Conservation (phyloP, 169 alveolate genomes). For the Plasmodium inui region DNA sequence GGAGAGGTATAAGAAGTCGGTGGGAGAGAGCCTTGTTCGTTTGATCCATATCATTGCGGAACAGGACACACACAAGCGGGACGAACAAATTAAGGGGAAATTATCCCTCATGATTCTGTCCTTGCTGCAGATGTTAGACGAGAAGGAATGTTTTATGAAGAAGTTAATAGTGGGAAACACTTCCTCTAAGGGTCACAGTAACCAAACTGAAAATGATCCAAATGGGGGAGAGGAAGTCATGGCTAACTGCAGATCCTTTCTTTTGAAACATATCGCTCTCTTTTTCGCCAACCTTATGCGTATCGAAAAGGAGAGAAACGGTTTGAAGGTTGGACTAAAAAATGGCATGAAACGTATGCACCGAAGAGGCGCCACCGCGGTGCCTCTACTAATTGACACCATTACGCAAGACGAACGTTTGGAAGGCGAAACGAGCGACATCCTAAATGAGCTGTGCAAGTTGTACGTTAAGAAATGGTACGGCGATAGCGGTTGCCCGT, state of each 20-base stretch:
- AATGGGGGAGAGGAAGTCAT: background rate
- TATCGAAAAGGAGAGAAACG: background rate
- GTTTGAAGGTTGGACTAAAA: background rate
- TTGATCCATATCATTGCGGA: background rate
- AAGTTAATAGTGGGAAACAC: background rate
- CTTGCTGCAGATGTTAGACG: conserved; percentile 52
- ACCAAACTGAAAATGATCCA: background rate
- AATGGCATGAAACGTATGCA: background rate
- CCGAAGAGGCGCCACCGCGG: background rate
- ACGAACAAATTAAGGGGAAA: conserved; percentile 9
- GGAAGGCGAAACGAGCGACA: background rate
- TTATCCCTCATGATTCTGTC: conserved; percentile 24
- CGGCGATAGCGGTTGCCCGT: background rate
- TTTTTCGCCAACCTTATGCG: conserved; percentile 3
- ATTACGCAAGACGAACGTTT: conserved; percentile 9
- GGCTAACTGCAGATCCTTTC: background rate
- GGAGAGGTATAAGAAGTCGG: background rate
- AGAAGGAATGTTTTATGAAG: conserved; percentile 12
- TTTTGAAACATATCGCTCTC: background rate
- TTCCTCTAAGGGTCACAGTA: background rate
- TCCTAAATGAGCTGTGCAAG: conserved; percentile 22
- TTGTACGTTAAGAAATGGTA: conserved; percentile 7
- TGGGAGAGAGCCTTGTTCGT: background rate
- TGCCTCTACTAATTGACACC: conserved; percentile 5
- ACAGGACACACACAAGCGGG: background rate